phyloP scores from a whole-genome alignment of 2,329 filamentous ascomycete species.

The Rhexocercosporidium sp. region DNA sequence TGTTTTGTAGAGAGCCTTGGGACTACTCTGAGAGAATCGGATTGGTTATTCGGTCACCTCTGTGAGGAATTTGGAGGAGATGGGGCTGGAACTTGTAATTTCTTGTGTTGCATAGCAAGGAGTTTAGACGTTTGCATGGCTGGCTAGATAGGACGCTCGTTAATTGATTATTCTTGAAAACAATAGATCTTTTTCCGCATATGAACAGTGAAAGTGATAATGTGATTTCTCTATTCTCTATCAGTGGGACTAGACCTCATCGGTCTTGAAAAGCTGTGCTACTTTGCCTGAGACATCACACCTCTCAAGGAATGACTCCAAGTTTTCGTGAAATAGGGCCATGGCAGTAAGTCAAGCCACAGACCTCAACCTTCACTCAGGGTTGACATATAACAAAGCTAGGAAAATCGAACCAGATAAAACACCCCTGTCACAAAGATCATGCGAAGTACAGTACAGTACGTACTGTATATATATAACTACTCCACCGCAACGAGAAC shows the following conservation, averaged over 20 bases:
- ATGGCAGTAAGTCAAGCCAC: too few relatives aligned
- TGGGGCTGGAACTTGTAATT: not conserved
- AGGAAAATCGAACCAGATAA: not conserved
- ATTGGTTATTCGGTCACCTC: not conserved
- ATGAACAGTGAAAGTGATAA: not conserved
- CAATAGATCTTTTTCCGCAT: not conserved
- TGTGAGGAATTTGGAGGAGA: not conserved
- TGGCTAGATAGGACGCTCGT: constrained; percentile 5
- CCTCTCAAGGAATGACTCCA: not conserved
- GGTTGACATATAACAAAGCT: not conserved
- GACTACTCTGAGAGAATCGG: not conserved
- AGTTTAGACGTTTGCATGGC: not conserved
- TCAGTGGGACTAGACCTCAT: too few relatives aligned
- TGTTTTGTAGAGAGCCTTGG: constrained; percentile 21
- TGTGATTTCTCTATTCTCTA: not conserved
- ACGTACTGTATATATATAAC: not conserved
- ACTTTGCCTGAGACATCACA: too few relatives aligned
- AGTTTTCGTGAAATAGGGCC: not conserved
- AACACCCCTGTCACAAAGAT: not conserved
- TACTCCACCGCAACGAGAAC: not conserved
- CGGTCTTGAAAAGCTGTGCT: too few relatives aligned
- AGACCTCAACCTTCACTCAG: not conserved
- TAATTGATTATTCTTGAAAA: not conserved
- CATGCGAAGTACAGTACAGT: too few relatives aligned
- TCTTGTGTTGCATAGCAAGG: constrained; percentile 9